Conservation (phyloP, 208 protist species). For the Trypanosomatidae sp. region DNA sequence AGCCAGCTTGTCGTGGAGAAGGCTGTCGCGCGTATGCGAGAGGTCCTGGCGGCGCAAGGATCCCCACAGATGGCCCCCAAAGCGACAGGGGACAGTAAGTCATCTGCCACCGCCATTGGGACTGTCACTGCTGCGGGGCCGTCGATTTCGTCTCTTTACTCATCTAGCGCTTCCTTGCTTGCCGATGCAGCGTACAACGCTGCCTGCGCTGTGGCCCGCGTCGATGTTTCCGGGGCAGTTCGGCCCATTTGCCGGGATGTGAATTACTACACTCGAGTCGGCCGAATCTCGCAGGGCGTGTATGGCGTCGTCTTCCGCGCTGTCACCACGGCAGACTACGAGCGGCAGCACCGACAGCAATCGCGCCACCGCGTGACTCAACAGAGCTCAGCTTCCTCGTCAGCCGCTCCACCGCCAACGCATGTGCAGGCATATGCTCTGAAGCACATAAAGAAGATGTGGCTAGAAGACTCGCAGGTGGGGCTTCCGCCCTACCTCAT, state of each 20-base stretch:
- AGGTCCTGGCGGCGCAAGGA: slow-evolving; percentile 2
- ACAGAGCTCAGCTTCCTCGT: slow-evolving; percentile 1
- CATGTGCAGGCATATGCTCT: slow-evolving; percentile 47
- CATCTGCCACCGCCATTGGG: not conserved
- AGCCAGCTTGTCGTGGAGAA: slow-evolving; percentile 1
- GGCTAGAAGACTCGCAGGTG: slow-evolving; percentile 70
- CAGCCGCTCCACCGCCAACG: not conserved
- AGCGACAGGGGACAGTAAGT: not conserved
- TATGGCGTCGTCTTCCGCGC: slow-evolving; percentile 86
- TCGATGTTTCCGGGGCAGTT: slow-evolving; percentile 39
- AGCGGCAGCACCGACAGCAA: slow-evolving; percentile 3
- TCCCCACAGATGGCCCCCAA: not conserved
- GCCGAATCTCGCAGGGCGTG: slow-evolving; percentile 67
- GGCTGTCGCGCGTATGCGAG: slow-evolving; percentile 7
- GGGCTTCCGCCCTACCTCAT: slow-evolving; percentile 84
- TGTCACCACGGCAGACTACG: slow-evolving; percentile 8
- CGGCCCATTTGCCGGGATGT: slow-evolving; percentile 56
- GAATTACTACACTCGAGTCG: slow-evolving; percentile 52
- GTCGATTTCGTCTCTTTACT: not conserved
- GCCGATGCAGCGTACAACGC: slow-evolving; percentile 23
- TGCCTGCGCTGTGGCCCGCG: slow-evolving; percentile 14
- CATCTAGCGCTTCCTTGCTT: slow-evolving; percentile 14
- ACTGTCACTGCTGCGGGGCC: not conserved
- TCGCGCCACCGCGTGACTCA: not conserved
- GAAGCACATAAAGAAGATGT: slow-evolving; percentile 84